Base-by-base conservation (phyloP, 257 asterid genomes). In the Fraxinus pennsylvanica region DNA sequence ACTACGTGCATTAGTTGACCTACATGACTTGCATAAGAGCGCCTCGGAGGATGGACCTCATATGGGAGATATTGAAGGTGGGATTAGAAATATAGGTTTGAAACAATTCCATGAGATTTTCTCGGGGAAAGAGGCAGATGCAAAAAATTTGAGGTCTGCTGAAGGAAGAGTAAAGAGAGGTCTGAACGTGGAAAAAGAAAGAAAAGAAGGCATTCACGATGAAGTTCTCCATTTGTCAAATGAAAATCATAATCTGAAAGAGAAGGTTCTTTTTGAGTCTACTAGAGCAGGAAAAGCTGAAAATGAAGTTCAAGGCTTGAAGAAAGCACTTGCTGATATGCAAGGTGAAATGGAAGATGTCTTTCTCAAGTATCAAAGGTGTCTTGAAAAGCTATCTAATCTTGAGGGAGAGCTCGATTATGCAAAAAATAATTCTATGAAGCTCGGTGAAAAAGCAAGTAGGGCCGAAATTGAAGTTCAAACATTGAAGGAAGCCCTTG, bases 391-490 rank as follows among this genome's bases (percentile, higher is more conserved):
- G 88, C 82, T 91, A 21, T 83, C 88, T 1, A 81, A 85, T 80
- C 76, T 88, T 22, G 92, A 95, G 80, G 85, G 76, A 35, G 91
- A 89, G 87, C 92, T 95, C 14, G 54, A 25, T 59, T 73, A 66
- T 29, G 97, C 97, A n/a, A 89, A 88, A 71, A 81, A 77, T 80
- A 91, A 88, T 27, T 88, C 96, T n/a, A 29, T 30, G 75, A 81
- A 80, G 74, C 80, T 93, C 39, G 71, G 54, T 82, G 97, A 92
- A 74, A 85, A 83, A 81, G 90, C 92, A 54, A 50, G 86, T 71
- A 74, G 77, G 76, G 94, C 88, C 29, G 94, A 92, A 86, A 85
- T 76, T 45, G 97, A 95, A 87, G 91, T 90, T 79, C 90, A 81
- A 73, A 82, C 89, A 2, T 59, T 93, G 84, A 91, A 85, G 87